A percentile compares a stretch with the other conserved stretches of the same genome.
phyloP scores from a whole-genome alignment of 179 eudicot genomes.

The Vitellaria paradoxa region DNA sequence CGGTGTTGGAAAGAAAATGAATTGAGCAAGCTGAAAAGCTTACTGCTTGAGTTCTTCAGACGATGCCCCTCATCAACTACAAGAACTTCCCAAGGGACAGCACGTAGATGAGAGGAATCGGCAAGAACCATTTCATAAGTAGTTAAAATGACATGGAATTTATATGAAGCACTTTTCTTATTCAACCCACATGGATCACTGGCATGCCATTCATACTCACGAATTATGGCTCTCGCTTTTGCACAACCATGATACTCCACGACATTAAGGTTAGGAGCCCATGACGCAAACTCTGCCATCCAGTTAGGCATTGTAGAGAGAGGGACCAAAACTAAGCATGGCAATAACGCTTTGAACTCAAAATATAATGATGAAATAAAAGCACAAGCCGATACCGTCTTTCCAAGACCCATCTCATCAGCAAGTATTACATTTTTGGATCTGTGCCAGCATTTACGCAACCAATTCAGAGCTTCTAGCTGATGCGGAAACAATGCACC shows the following conservation, averaged over 20 bases:
- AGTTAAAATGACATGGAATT: conserved; percentile 88
- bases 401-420: conserved; percentile 99
- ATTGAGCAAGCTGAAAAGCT: conserved; percentile 88
- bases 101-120: conserved; percentile 80
- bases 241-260: conserved; percentile 95
- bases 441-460: conserved; percentile 92
- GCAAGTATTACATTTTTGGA: conserved; percentile 94
- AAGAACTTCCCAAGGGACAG: conserved; percentile 97
- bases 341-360: conserved; percentile 80
- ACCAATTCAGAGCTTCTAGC: conserved; percentile 96
- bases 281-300: conserved; percentile 85
- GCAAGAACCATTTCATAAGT: conserved; percentile 96
- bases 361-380: conserved; percentile 74
- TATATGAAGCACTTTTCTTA: conserved; percentile 58
- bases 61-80: conserved; percentile 98
- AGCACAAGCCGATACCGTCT: conserved; percentile 91
- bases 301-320: conserved; percentile 99
- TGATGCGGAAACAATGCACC: conserved; percentile 95
- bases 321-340: conserved; percentile 95
- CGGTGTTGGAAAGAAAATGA: conserved; percentile 90
- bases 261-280: conserved; percentile 96
- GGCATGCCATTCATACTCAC: conserved; percentile 94
- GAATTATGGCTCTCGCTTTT: conserved; percentile 73
- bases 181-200: conserved; percentile 36
- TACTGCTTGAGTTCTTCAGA: conserved; percentile 81